Conservation (phyloP, 352 stramenopile species). For the Phytopythium helicoides region DNA sequence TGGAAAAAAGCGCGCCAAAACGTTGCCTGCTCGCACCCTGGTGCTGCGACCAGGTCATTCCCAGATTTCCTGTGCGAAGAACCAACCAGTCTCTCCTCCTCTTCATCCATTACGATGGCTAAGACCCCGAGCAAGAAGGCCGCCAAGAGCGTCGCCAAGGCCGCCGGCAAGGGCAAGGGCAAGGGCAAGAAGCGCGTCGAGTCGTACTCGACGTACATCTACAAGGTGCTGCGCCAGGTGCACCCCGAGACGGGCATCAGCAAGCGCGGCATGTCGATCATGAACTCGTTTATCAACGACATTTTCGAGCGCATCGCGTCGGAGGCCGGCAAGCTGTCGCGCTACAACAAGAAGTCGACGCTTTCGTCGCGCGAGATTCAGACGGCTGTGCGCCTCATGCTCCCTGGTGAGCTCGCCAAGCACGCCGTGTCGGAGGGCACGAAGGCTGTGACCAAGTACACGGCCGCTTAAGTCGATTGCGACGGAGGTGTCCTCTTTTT, state of each 20-base stretch:
- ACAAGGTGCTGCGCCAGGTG: no score
- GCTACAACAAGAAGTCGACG: constrained; percentile 99
- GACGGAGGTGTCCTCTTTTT: neutral
- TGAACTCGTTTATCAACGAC: constrained; percentile 99
- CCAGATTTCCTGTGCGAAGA: constrained; percentile 9
- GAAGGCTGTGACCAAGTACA: constrained; percentile 95
- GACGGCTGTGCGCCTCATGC: constrained; percentile 93
- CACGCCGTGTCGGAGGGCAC: constrained; percentile 97
- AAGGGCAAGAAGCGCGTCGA: no score
- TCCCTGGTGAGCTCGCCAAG: constrained; percentile 96
- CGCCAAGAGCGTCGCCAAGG: no score
- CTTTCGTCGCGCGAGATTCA: constrained; percentile 96
- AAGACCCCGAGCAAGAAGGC: no score
- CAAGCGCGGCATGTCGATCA: constrained; percentile 97
- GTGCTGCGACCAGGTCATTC: neutral
- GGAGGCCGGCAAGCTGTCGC: constrained; percentile 94
- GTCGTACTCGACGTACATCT: no score
- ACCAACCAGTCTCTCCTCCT: neutral
- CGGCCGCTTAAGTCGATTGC: constrained; percentile 60
- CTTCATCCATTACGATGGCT: no score
- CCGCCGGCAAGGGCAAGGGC: no score
- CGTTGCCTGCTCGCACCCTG: no score
- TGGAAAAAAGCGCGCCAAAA: neutral
- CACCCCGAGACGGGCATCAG: constrained; percentile 97
- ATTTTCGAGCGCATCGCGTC: constrained; percentile 78